Evolutionary conservation across 331 rosid species (phyloP).

Genomic region (Stylosanthes scabra): DNA sequence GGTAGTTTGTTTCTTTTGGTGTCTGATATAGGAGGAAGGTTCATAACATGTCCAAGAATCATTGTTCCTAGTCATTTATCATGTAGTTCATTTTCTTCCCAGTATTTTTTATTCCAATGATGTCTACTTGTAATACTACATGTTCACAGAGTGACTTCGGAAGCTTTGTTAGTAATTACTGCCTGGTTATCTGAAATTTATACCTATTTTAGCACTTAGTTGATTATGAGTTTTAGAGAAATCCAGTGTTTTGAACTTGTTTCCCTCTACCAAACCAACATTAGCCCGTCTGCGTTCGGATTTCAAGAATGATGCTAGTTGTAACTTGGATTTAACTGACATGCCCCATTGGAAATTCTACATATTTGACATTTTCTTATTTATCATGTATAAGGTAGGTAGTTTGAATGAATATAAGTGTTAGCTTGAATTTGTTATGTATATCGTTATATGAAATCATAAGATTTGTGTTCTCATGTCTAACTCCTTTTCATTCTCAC

Average conservation of each 20-base stretch:
- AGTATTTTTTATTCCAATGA: background rate
- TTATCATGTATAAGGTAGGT: background rate
- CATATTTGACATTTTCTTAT: background rate
- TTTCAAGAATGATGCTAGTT: conserved; percentile 28
- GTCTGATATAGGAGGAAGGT: conserved; percentile 4
- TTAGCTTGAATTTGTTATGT: background rate
- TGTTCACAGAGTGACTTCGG: background rate
- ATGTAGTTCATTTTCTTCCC: conserved; percentile 15
- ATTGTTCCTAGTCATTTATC: background rate
- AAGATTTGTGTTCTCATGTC: conserved; percentile 34
- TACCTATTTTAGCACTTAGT: conserved; percentile 7
- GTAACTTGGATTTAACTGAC: background rate
- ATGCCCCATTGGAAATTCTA: background rate
- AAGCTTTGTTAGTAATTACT: background rate
- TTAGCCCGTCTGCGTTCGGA: conserved; percentile 1
- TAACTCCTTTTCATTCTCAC: conserved; percentile 32
- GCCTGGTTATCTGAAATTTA: conserved; percentile 23
- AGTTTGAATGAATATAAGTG: conserved; percentile 6
- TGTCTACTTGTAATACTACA: background rate
- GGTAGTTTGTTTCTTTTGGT: conserved; percentile 18
- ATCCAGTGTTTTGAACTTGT: conserved; percentile 11
- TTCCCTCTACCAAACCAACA: conserved; percentile 16
- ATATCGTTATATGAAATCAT: conserved; percentile 8
- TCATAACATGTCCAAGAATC: background rate
- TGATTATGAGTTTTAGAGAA: background rate